Base-by-base conservation (phyloP, 306 rosid species). In the Pyrus bretschneideri region DNA sequence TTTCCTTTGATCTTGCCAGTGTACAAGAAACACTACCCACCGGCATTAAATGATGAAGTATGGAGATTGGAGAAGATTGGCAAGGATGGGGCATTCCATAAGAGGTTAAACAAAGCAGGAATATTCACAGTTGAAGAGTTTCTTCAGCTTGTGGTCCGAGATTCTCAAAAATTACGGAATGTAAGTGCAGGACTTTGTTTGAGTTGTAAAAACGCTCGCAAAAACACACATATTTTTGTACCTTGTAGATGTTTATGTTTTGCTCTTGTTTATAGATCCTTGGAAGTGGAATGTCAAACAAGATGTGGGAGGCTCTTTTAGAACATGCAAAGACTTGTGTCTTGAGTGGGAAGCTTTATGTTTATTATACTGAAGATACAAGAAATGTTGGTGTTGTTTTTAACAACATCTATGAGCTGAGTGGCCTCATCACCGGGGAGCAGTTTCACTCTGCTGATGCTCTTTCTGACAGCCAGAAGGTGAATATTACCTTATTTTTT, bases 241-340 rank as follows among this genome's bases (percentile, higher is more conserved):
- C 70, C 35, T 57, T 78, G 58, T 74, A 33, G 29, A 30, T 59
- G 58, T 59, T 44, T 76, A 82, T 82, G 54, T 84, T 81, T 73
- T 72, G 33, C 55, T 74, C 27, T 81, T 77, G 67, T 87, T 76
- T 86, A 78, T 74, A 96, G 99, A 96, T 91, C 77, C 99, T 96
- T 79, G 99, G 99, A 76, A 93, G 99, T 77, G 99, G 99, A n/a
- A 96, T 96, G 99, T 96, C 99, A 72, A 96, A 96, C 86, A 96
- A 88, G 88, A 96, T 96, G 99, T 96, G 99, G 99, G 99, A 96
- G 4, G 98, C 98, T 77, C 98, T 96, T 75, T 5, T 96, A 73
- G 99, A 96, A 12, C 99, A 96, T 88, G 93, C 99, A 55, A 96
- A 96, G 89, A 96, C 99, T 22, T 96, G 99, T 83, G 88, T 78